Percentiles rank a stretch among this genome's conserved stretches.
Evolutionary conservation across 2,329 filamentous ascomycete genomes (phyloP).

Genomic region (Thyridium curvatum): DNA sequence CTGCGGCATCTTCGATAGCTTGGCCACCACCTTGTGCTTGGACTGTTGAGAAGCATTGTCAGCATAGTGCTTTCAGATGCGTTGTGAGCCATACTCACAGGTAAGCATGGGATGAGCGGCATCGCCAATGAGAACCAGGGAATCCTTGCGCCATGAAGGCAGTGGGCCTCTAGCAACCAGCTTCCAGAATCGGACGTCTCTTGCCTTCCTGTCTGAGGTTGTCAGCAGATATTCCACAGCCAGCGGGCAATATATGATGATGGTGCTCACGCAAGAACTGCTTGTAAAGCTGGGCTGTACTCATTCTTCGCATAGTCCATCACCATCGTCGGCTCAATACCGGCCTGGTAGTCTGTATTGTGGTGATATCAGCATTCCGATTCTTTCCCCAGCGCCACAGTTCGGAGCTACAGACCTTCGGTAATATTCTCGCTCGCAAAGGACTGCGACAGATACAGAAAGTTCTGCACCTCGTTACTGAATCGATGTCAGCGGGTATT

Average conservation of each 20-base stretch:
- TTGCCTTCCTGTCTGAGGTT: slow-evolving; percentile 1
- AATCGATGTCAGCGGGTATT: slow-evolving; percentile 34
- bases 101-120: slow-evolving; percentile 64
- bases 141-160: slow-evolving; percentile 45
- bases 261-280: slow-evolving; percentile 8
- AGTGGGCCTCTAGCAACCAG: slow-evolving; percentile 49
- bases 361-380: neutral
- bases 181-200: slow-evolving; percentile 24
- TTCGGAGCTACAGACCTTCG: slow-evolving; percentile 18
- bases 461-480: slow-evolving; percentile 36
- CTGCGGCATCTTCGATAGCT: slow-evolving; percentile 62
- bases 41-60: slow-evolving; percentile 10
- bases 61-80: neutral
- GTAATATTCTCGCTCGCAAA: slow-evolving; percentile 14
- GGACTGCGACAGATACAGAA: slow-evolving; percentile 41
- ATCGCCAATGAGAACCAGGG: slow-evolving; percentile 56
- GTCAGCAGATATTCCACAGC: slow-evolving; percentile 27
- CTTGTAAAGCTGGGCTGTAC: no score
- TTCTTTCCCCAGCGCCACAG: no score
- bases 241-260: slow-evolving; percentile 23
- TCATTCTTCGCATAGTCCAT: no score
- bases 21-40: slow-evolving; percentile 56
- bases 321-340: no score
- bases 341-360: neutral
- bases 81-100: slow-evolving; percentile 26